phyloP scores from a whole-genome alignment of 306 rosid genomes.

The Cucumis melo region DNA sequence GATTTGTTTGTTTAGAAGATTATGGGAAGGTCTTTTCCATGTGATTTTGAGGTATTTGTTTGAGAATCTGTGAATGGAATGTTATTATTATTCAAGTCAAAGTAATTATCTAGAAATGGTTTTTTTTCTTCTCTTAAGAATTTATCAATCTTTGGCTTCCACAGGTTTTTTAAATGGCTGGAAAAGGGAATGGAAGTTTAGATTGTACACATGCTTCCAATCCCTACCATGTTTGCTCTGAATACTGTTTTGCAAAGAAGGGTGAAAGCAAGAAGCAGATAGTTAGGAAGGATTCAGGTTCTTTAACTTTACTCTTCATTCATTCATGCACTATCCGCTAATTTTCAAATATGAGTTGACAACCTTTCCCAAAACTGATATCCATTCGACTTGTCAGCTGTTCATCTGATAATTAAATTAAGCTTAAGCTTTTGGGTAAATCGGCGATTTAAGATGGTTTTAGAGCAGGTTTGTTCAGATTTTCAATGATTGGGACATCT shows the following conservation, averaged over 20 bases:
- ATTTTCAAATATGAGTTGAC: neutral
- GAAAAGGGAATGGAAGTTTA: constrained; percentile 60
- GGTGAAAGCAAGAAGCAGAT: constrained; percentile 47
- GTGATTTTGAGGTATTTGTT: neutral
- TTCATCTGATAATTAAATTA: too few species aligned
- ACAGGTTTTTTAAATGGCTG: constrained; percentile 31
- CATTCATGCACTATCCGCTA: neutral
- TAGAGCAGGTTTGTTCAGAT: too few species aligned
- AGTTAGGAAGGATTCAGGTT: neutral
- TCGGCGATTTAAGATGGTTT: too few species aligned
- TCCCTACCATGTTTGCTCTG: constrained; percentile 75
- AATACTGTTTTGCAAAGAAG: constrained; percentile 60
- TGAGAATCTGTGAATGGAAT: neutral
- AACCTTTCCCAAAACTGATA: too few species aligned
- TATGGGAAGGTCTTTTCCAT: neutral
- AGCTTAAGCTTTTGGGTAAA: too few species aligned
- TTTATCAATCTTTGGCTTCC: neutral
- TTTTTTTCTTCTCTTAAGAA: too few species aligned
- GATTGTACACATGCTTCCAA: constrained; percentile 74
- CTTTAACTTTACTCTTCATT: neutral
- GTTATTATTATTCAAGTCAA: neutral
- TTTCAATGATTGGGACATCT: too few species aligned
- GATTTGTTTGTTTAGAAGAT: neutral
- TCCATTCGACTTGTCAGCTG: too few species aligned
- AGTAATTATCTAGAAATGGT: neutral